Base-by-base conservation (phyloP, 73 alveolate species). In the Stentor roeselii region DNA sequence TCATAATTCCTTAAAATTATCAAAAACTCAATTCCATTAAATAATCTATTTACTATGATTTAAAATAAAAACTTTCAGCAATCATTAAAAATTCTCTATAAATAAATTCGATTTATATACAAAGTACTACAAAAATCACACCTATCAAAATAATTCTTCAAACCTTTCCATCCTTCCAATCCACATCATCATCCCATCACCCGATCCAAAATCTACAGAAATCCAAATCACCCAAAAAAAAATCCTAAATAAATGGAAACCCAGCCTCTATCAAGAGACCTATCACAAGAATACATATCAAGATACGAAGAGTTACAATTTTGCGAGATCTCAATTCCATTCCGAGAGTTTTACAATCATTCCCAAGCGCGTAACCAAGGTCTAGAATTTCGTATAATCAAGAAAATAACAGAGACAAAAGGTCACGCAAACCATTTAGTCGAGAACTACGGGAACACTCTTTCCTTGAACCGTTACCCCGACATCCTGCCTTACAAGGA, bases 371-470 rank as follows among this genome's bases (percentile, higher is more conserved):
- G 96, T 34, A 86, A 88, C 67, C 3, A 83, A 35, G 75, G 87
- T 15, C 85, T 84, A 36, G 96, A 90, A 82, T 90, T 35, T 75
- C 14, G 37, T 1, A 40, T 76, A 0, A 60, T 90, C 30, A 60
- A 89, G 37, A 88, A 77, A 74, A 82, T 90, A 15, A 90, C 96
- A n/a, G 96, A 90, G 76, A 88, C 93, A 2, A 80, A 88, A 78
- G 84, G 88, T 35, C 93, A 90, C 74, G 83, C 39, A 59, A 50
- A 60, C 3, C 67, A 59, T 36, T 86, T 75, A 21, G 83, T 76
- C 83, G 59, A 84, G 14, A 78, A 36, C 39, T 87, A 59, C 30
- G 82, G 61, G n/a, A 42, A 41, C 36, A 42, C 76, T 35, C 40
- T 85, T 3, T 60, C 83, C 40, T 67, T 89, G 59, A 89, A 90